Evolutionary conservation across 1,139 yeast genomes (phyloP).

Genomic region (Pichia kudriavzevii): DNA sequence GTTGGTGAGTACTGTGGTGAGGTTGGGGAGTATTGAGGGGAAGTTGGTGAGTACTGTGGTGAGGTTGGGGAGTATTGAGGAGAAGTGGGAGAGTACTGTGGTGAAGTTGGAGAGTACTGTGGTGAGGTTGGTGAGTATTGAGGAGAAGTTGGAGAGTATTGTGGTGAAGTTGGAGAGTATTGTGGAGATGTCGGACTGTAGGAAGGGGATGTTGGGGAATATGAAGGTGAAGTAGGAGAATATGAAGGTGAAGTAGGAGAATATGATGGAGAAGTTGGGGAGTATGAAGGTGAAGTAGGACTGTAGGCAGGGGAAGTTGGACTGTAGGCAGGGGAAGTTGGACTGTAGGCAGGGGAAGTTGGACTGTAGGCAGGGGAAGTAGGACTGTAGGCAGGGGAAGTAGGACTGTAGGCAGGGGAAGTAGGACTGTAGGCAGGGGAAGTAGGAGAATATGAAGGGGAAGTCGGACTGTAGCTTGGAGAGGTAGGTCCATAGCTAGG

Average conservation of each 20-base stretch:
- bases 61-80: slow-evolving; percentile 58
- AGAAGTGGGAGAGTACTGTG: slow-evolving; percentile 50
- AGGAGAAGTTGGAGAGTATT: slow-evolving; percentile 60
- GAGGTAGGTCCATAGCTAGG: slow-evolving; percentile 46
- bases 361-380: slow-evolving; percentile 67
- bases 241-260: slow-evolving; percentile 67
- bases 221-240: slow-evolving; percentile 63
- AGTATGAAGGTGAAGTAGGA: slow-evolving; percentile 65
- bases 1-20: slow-evolving; percentile 66
- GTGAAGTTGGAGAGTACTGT: slow-evolving; percentile 59
- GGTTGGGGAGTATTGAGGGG: slow-evolving; percentile 65
- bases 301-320: slow-evolving; percentile 72
- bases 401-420: slow-evolving; percentile 51
- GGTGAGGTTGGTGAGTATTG: slow-evolving; percentile 51
- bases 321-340: slow-evolving; percentile 61
- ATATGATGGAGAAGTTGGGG: slow-evolving; percentile 72
- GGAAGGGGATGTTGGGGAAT: slow-evolving; percentile 66
- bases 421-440: slow-evolving; percentile 53
- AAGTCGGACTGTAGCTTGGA: slow-evolving; percentile 43
- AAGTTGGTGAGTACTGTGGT: slow-evolving; percentile 65
- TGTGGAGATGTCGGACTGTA: slow-evolving; percentile 68
- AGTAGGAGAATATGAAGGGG: slow-evolving; percentile 35
- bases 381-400: slow-evolving; percentile 54
- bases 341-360: slow-evolving; percentile 63
- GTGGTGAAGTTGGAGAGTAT: slow-evolving; percentile 65